Evolutionary conservation across 148 eudicot species (phyloP), one percentile per base, ranked within the genome.

Genomic region (Talinum fruticosum): DNA sequence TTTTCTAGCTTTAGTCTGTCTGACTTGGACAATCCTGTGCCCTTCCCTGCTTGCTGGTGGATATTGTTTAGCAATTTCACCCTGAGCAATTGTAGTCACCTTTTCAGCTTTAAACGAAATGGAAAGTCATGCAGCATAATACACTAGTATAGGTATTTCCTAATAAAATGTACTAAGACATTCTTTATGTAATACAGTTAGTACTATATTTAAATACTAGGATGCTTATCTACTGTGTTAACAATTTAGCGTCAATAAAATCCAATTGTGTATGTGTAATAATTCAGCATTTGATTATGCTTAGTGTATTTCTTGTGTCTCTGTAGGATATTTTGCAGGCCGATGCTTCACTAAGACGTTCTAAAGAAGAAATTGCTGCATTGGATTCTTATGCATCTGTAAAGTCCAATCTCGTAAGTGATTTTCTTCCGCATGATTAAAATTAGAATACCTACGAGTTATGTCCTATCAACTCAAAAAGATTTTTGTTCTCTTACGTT

Each of bases 341-440:
- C 53, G 99, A 96, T 86, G 49, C 90, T 79, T 90, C 95, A 36
- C 78, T 96, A 66, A 87, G 81, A 74, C 97, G 97, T 36, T 75
- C 97, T 49, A 72, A 75, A 57, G 97, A 93, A 83, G 97, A 93
- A 66, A 71, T 93, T 82, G 88, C 88, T 62, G 71, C 84, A 77
- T 83, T 96, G 74, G 88, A 93, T 85, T 87, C 93, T 33, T 87
- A 82, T 84, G 85, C 97, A 54, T 76, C 90, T 73, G 87, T 96
- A 70, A 91, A 88, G 75, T 91, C 99, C 75, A 96, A 90, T 81
- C 93, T 96, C 88, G 99, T 96, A 84, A 89, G 97, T 90, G 38
- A 6, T 69, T 28, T 66, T 44, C 49, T 74, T 71, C 72, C 16
- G 65, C 67, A 68, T 36, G n/a, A 30, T 77, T 38, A 65, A 77